phyloP scores from a whole-genome alignment of 192 early-diverging fungal species.

The Coemansia sp. region DNA sequence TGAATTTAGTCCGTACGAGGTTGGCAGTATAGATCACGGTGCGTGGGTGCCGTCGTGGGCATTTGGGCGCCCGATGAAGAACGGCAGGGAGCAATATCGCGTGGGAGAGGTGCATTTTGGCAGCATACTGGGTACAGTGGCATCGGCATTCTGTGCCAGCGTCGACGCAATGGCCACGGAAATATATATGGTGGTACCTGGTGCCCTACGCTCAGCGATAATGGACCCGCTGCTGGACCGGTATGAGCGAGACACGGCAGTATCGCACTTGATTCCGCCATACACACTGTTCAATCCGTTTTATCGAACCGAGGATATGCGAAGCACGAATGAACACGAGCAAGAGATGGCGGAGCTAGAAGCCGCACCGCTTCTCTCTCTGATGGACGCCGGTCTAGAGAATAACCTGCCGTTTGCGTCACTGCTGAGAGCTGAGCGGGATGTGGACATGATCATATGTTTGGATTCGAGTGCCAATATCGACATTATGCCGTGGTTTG shows the following conservation, averaged over 20 bases:
- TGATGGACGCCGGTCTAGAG: constrained; percentile 79
- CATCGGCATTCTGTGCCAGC: constrained; percentile 50
- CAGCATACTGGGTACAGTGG: constrained; percentile 61
- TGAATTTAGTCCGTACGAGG: constrained; percentile 77
- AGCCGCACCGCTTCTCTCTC: constrained; percentile 46
- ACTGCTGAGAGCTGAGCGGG: constrained; percentile 61
- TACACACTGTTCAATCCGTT: constrained; percentile 70
- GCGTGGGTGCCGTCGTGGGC: constrained; percentile 79
- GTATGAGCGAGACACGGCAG: constrained; percentile 56
- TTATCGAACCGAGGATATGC: constrained; percentile 38
- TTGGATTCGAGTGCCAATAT: constrained; percentile 76
- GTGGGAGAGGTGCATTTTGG: constrained; percentile 69
- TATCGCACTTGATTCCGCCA: constrained; percentile 65
- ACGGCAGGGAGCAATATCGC: constrained; percentile 60
- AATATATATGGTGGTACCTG: constrained; percentile 36
- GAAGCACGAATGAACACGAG: background rate
- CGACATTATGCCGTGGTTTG: constrained; percentile 67
- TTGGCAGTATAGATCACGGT: constrained; percentile 73
- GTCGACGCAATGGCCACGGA: constrained; percentile 49
- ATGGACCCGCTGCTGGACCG: constrained; percentile 42
- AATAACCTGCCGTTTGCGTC: constrained; percentile 82
- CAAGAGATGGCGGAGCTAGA: constrained; percentile 27
- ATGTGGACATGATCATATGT: constrained; percentile 70
- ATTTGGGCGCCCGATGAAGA: constrained; percentile 70
- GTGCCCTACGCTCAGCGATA: constrained; percentile 26